Base-by-base conservation (phyloP, 2,329 filamentous ascomycete genomes). In the Triangularia verruculosa region DNA sequence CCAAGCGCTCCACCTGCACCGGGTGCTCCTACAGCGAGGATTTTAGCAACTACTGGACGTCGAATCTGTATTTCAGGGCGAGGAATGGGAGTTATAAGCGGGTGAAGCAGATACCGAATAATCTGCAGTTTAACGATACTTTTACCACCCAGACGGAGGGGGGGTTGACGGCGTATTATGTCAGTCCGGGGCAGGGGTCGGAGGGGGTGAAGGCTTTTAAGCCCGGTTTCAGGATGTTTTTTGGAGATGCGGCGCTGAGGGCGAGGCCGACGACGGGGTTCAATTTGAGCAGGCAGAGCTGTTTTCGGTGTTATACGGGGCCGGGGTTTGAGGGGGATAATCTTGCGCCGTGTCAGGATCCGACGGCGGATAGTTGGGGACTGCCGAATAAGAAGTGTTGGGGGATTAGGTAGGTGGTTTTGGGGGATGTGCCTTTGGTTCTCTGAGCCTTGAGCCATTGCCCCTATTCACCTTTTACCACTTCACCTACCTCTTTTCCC, bases 171-270 rank as follows among this genome's bases (percentile, higher is more conserved):
- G 62, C 70, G 11, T 70, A 71, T 57, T 71, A 72, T 62, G 69
- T 68, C 2, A 51, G 61, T 67, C 64, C 64, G 64, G 52, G 73
- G 73, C 64, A 74, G 47, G 27, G 39, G 39, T 54, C 73, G 27
- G 20, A 53, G 32, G 59, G 51, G n/a, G 53, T 56, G 2, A 34
- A 52, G 12, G 47, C 57, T 15, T 24, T 57, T 17, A n/a, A 27
- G 11, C 51, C 13, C 27, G 78, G 78, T 17, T 80, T 80, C 72
- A 75, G 78, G 54, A 80, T 80, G 78, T 75, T 76, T 2, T 72
- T 79, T 9, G 78, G 78, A 47, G 76, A 72, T 64, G 70, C 72
- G 8, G 67, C 67, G 2, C 68, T 69, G 55, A 62, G 66, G 20
- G 70, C 68, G 13, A 15, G 30, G 66, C 68, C 28, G 52, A 47